Base-by-base conservation (phyloP, 768 basidiomycete genomes). In the Naganishia randhawae region DNA sequence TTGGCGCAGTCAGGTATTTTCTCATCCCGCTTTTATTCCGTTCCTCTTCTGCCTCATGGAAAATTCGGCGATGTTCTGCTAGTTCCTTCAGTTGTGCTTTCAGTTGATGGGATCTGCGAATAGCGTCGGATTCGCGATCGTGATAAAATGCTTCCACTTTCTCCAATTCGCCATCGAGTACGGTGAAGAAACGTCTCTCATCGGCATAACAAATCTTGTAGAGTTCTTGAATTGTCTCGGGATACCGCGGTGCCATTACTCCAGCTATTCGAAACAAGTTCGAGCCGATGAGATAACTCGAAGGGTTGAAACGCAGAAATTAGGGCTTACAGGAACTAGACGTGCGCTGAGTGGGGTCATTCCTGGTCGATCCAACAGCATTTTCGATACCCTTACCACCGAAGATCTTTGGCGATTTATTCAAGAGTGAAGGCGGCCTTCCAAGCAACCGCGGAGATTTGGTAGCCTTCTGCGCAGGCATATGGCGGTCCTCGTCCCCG, bases 81-180 rank as follows among this genome's bases (percentile, higher is more conserved):
- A 96, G 84, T 74, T 92, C 90, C 10, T 84, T 78, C 19, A 95
- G 83, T 75, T 97, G 93, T 48, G 83, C 83, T 67, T 85, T 84
- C 6, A 98, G 69, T 13, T 79, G 75, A n/a, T 80, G 72, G 10
- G 75, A 78, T 16, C 82, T 74, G 27, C 73, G 67, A 0, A 72
- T 54, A 5, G 80, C 86, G 85, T 87, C 80, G 84, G 86, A 52
- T 83, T 83, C 80, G 87, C 92, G 84, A 29, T 85, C 86, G 6
- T 84, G 74, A 76, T 91, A 98, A 78, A 99, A 99, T 0, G 82
- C 80, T 68, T 90, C 90, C 14, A 97, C 86, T 78, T 95, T 96
- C 25, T 88, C 86, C 2, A 97, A 82, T 76, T 99, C 88, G 0
- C 76, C 76, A 72, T 96, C 90, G 8, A 97, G 83, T 27, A 86